Base-by-base conservation (phyloP, 495 filamentous ascomycete genomes). In the Xylaria telfairii region DNA sequence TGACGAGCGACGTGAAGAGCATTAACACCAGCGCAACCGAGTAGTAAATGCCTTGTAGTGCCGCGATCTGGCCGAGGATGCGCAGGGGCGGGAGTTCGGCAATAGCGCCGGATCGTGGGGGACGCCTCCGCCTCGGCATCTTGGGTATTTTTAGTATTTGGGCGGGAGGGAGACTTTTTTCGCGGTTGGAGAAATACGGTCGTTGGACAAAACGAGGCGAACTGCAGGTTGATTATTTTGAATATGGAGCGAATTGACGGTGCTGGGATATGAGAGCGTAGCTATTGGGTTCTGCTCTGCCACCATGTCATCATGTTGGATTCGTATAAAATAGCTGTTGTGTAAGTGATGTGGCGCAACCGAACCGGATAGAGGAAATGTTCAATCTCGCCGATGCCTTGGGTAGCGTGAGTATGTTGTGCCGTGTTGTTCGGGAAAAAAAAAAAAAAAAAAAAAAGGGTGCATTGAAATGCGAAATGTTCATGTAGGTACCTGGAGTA, bases 11-110 rank as follows among this genome's bases (percentile, higher is more conserved):
- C 19, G 93, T 94, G 88, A 99, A 99, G 53, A 97, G 81, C 70
- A 97, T 93, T 67, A 98, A 85, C 8, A 91, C 80, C 24, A 91
- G 85, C 4, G 92, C 92, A 74, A 84, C 85, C 71, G 82, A 82
- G 87, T 98, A 98, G 86, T 93, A 97, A 73, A 91, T 87, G 37
- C 84, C 77, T 78, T 99, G 96, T n/a, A 99, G 88, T 28, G 92
- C 79, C 74, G 92, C 72, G 79, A 99, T 98, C 82, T 98, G 96
- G 71, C 87, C 88, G 66, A 95, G 83, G 83, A 98, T 94, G 77
- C 91, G 92, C 74, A 93, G 85, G 49, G 95, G 95, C 21, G 93
- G 90, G 65, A 95, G 91, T 77, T 95, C 92, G 74, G 90, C 86
- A 72, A 93, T 88, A 62, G 92, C 90, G 85, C 92, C 92, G 62